Conservation (phyloP, 192 early-diverging fungal species). For the Lobosporangium transversale region DNA sequence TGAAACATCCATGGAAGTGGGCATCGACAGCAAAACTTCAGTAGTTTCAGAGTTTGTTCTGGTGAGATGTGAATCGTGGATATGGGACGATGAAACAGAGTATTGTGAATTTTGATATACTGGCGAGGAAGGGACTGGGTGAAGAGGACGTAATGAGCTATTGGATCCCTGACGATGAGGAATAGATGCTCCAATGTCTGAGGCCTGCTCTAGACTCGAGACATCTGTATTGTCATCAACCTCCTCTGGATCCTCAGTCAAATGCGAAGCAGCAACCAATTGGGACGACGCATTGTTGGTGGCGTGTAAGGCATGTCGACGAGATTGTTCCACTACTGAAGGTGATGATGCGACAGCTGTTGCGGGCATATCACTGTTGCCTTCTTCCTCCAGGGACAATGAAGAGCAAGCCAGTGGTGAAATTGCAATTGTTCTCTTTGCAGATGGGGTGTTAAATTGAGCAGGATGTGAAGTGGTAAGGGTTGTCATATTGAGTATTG, state of each 20-base stretch:
- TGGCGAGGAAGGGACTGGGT: not conserved
- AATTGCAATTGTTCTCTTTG: conserved; percentile 11
- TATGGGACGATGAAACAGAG: not conserved
- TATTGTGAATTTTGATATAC: not conserved
- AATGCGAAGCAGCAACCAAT: conserved; percentile 8
- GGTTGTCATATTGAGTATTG: no score
- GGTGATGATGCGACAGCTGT: not conserved
- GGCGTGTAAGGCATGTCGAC: conserved; percentile 1
- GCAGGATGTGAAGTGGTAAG: not conserved
- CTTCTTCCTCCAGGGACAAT: conserved; percentile 12
- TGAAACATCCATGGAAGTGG: conserved; percentile 14
- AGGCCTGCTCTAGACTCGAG: conserved; percentile 17
- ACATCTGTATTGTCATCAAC: conserved; percentile 18
- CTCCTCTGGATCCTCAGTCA: conserved; percentile 8
- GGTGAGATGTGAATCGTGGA: not conserved
- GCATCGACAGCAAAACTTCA: conserved; percentile 23
- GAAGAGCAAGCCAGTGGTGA: conserved; percentile 8
- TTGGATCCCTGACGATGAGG: not conserved
- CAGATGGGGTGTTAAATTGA: not conserved
- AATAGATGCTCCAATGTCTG: not conserved
- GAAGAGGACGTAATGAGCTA: not conserved
- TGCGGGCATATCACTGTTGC: conserved; percentile 20
- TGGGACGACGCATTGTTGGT: conserved; percentile 1
- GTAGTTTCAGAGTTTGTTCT: conserved; percentile 24
- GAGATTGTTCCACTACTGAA: not conserved